Base-by-base conservation (phyloP, 1,139 yeast species). In the Ogataea hybrid region DNA sequence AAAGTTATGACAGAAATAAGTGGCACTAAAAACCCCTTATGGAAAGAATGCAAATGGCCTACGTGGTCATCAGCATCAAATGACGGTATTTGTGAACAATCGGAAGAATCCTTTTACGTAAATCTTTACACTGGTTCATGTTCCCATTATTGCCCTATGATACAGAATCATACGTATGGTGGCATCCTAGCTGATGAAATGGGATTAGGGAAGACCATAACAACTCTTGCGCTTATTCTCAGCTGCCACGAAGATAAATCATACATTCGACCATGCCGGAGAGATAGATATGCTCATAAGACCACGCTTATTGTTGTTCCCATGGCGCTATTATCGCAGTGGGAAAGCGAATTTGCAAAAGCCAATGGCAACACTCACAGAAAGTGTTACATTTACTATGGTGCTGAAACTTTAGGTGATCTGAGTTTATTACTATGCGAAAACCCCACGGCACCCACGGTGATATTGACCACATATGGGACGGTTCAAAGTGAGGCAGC, bases 121-220 rank as follows among this genome's bases (percentile, higher is more conserved):
- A 92, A 90, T 57, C 66, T 88, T 48, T 86, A 84, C 59, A 81
- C 84, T 44, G 97, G 97, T 3, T 92, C 85, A 48, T 73, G 92
- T 44, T 80, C 94, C 0, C 56, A 78, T 16, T 73, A 73, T 15
- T 79, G 75, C 50, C 97, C 97, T 1, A 49, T 78, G 5, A 63
- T 83, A 6, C 77, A 73, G 47, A 69, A 82, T 0, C 63, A 75
- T 25, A 71, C 81, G 29, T 67, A 68, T 47, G 97, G 98, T 17
- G 98, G 98, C 1, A 86, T 90, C 14, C 67, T 90, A n/a, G 96
- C 97, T 0, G 97, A 90, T 63, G 97, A 90, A 61, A 90, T 90
- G 97, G 97, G 97, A 0, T 70, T 90, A 6, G 97, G 97, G 33
- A 90, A 90, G 58, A 90, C 97, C 0, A 85, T 90, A 16, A 84